Evolutionary conservation across 2,329 filamentous ascomycete species (phyloP).

Genomic region (Talaromyces sp.): DNA sequence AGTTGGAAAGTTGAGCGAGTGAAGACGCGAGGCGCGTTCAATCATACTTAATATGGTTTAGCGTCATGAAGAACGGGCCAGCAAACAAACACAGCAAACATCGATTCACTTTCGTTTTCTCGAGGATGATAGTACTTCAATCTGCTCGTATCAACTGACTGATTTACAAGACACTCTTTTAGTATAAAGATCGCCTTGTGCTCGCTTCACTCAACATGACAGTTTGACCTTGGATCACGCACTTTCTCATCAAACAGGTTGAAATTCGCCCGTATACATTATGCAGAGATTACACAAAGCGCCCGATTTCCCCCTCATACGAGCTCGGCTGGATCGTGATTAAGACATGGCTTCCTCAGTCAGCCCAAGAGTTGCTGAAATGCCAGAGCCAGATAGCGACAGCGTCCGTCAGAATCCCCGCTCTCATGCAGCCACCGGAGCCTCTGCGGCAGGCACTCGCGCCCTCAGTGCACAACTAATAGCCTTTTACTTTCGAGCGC

Average conservation of each 20-base stretch:
- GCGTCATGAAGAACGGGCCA: not conserved
- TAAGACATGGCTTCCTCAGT: slow-evolving; percentile 10
- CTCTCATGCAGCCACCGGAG: slow-evolving; percentile 64
- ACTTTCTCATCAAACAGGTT: not conserved
- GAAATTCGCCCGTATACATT: not conserved
- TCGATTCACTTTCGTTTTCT: not conserved
- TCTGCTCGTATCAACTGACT: slow-evolving; percentile 6
- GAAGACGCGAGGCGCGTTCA: slow-evolving; percentile 18
- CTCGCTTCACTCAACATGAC: not conserved
- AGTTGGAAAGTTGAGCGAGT: slow-evolving; percentile 3
- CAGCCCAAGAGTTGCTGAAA: not conserved
- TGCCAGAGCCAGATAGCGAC: slow-evolving; percentile 5
- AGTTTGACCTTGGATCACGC: not conserved
- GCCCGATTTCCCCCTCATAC: slow-evolving; percentile 1
- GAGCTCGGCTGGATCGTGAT: not conserved
- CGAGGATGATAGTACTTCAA: not conserved
- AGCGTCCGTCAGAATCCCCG: slow-evolving; percentile 35
- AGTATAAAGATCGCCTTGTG: not conserved
- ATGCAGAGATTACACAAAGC: slow-evolving; percentile 5
- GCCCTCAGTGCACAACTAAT: slow-evolving; percentile 79
- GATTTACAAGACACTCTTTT: not conserved
- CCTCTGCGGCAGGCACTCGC: slow-evolving; percentile 80
- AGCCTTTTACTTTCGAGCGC: slow-evolving; percentile 87
- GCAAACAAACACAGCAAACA: slow-evolving; percentile 14
- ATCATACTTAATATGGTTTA: slow-evolving; percentile 17